phyloP scores from a whole-genome alignment of 2,329 filamentous ascomycete species.

The Apiospora sp. region DNA sequence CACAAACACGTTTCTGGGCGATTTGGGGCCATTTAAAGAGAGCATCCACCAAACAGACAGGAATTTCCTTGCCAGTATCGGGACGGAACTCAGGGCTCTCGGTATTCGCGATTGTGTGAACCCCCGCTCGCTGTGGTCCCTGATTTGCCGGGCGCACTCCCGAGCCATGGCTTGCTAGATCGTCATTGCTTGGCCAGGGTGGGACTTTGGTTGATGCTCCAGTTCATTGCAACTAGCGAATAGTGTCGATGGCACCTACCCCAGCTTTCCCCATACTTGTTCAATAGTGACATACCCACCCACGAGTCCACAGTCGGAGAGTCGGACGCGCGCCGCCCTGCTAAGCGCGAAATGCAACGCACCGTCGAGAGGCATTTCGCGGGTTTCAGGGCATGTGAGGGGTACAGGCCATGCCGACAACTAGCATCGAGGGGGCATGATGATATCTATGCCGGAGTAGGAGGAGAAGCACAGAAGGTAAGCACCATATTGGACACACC shows the following conservation, averaged over 20 bases:
- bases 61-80: not conserved
- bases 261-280: slow-evolving; percentile 11
- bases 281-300: not conserved
- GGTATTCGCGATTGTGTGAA: not conserved
- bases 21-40: not conserved
- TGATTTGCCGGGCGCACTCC: slow-evolving; percentile 10
- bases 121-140: not conserved
- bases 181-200: not conserved
- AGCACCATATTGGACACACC: not conserved
- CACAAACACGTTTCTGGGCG: not conserved
- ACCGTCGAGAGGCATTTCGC: not conserved
- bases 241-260: not conserved
- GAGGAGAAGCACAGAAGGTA: not conserved
- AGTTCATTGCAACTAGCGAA: not conserved
- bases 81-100: not conserved
- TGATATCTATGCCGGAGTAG: not conserved
- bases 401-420: not conserved
- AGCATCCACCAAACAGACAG: too few species aligned
- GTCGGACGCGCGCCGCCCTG: not conserved
- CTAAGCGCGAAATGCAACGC: not conserved
- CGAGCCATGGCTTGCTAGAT: not conserved
- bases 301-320: not conserved
- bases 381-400: not conserved
- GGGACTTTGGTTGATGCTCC: not conserved
- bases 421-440: not conserved